phyloP scores from a whole-genome alignment of 2,329 filamentous ascomycete species.

The Hymenoscyphus infarciens region DNA sequence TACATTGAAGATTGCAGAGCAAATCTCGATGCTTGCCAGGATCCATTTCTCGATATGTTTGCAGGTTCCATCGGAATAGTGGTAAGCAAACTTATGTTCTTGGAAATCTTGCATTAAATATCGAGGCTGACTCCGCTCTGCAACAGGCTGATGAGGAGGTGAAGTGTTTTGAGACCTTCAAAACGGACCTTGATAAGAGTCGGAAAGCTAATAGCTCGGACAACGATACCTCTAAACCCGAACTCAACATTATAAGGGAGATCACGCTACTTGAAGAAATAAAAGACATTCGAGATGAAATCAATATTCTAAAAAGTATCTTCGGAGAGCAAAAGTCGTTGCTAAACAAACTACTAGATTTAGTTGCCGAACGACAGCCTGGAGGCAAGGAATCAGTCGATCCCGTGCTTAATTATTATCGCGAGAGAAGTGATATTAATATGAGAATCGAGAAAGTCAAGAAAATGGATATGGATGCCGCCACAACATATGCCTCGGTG shows the following conservation, averaged over 20 bases:
- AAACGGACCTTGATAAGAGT: not conserved
- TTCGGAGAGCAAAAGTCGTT: not conserved
- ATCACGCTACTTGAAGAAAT: conserved; percentile 3
- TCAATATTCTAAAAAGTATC: conserved; percentile 1
- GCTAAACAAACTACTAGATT: not conserved
- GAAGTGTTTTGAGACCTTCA: conserved; percentile 1
- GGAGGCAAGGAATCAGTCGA: not conserved
- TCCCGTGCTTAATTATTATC: conserved; percentile 5
- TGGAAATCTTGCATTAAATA: too few relatives aligned
- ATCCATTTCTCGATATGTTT: conserved; percentile 3
- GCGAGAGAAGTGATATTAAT: conserved; percentile 1
- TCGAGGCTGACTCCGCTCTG: not conserved
- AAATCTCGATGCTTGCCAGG: not conserved
- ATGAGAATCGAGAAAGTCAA: conserved; percentile 4
- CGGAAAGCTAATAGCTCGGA: not conserved
- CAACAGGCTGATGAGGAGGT: conserved; percentile 1
- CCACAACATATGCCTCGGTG: not conserved
- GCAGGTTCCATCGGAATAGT: conserved; percentile 4
- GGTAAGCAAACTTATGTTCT: not conserved
- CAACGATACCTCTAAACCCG: not conserved
- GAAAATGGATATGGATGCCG: conserved; percentile 2
- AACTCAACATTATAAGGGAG: not conserved
- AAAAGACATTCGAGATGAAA: conserved; percentile 9
- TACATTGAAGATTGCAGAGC: conserved; percentile 2
- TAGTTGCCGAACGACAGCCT: not conserved